A percentile compares a stretch with the other conserved stretches of the same genome.
Conservation (phyloP, 352 stramenopile genomes). For the Lagenidium sp. region DNA sequence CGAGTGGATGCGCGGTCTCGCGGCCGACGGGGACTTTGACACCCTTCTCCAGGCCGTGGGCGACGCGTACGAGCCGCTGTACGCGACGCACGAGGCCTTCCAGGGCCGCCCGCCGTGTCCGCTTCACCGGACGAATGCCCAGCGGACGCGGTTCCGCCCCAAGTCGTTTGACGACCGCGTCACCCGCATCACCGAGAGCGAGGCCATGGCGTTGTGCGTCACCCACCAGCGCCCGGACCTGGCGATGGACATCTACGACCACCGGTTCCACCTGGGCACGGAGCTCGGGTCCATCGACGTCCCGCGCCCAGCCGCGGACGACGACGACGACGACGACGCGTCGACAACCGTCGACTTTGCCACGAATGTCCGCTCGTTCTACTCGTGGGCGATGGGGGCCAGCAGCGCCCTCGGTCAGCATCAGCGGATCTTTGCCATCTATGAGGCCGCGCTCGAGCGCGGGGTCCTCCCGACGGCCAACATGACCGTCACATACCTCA, state of each 20-base stretch:
- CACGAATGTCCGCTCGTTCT: slow-evolving; percentile 48
- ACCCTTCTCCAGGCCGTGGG: slow-evolving; percentile 33
- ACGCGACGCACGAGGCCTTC: slow-evolving; percentile 19
- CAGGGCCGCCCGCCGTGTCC: slow-evolving; percentile 1
- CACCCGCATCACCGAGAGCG: slow-evolving; percentile 53
- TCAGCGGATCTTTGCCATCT: slow-evolving; percentile 31
- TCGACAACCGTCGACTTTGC: slow-evolving; percentile 27
- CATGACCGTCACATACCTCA: slow-evolving; percentile 55
- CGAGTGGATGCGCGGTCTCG: slow-evolving; percentile 46
- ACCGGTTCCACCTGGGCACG: slow-evolving; percentile 29
- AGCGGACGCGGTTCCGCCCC: slow-evolving; percentile 35
- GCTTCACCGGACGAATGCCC: slow-evolving; percentile 8
- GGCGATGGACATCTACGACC: slow-evolving; percentile 35
- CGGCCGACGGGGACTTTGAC: slow-evolving; percentile 9
- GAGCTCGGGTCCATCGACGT: slow-evolving; percentile 21
- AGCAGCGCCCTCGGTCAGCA: slow-evolving; percentile 18
- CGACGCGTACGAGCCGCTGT: slow-evolving; percentile 60
- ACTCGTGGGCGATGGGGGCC: slow-evolving; percentile 53
- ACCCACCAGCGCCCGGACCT: slow-evolving; percentile 20
- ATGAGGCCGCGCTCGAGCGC: slow-evolving; percentile 27
- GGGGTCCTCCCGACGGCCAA: slow-evolving; percentile 46
- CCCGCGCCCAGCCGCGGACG: slow-evolving; percentile 4
- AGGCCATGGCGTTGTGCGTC: slow-evolving; percentile 47
- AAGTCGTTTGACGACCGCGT: slow-evolving; percentile 47
- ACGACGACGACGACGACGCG: slow-evolving; percentile 26